Conservation (phyloP, 2,329 filamentous ascomycete species). For the Massarina eburnea region DNA sequence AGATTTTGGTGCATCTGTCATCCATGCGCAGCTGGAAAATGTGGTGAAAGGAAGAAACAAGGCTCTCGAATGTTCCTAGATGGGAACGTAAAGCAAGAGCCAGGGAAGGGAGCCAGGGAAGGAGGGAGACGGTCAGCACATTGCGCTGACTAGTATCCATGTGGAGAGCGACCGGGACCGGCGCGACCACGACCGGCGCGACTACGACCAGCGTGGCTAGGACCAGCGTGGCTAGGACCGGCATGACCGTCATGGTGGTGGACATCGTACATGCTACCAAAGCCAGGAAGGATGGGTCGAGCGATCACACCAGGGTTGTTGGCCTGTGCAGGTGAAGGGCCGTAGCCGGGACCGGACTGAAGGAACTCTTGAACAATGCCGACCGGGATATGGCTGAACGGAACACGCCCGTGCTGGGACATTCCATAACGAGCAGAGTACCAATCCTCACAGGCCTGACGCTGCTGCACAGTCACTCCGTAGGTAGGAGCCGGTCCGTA, state of each 20-base stretch:
- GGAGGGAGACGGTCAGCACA: not conserved
- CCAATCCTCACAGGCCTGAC: slow-evolving; percentile 27
- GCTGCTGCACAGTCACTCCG: slow-evolving; percentile 18
- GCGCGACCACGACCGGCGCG: slow-evolving; percentile 7
- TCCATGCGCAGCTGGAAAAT: not conserved
- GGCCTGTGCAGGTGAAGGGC: not conserved
- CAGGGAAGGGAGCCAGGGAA: not conserved
- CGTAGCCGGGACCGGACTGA: not conserved
- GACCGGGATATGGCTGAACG: slow-evolving; percentile 32
- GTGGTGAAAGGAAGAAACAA: not conserved
- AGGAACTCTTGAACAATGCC: slow-evolving; percentile 23
- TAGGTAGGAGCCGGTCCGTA: slow-evolving; percentile 15
- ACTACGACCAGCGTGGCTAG: not conserved
- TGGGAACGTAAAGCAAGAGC: not conserved
- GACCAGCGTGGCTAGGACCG: too few relatives aligned
- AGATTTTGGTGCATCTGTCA: not conserved
- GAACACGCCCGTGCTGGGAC: slow-evolving; percentile 19
- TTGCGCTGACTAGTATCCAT: not conserved
- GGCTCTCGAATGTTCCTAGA: not conserved
- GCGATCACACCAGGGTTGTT: slow-evolving; percentile 27
- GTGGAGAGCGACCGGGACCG: not conserved
- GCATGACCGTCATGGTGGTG: too few relatives aligned
- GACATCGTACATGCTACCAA: not conserved
- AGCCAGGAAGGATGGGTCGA: slow-evolving; percentile 7
- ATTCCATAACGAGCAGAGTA: slow-evolving; percentile 23